These are phyloP conservation scores for Botrytis medusae DNA, from an alignment of 2,329 filamentous ascomycete species.

Conservation along the genomic window DNA sequence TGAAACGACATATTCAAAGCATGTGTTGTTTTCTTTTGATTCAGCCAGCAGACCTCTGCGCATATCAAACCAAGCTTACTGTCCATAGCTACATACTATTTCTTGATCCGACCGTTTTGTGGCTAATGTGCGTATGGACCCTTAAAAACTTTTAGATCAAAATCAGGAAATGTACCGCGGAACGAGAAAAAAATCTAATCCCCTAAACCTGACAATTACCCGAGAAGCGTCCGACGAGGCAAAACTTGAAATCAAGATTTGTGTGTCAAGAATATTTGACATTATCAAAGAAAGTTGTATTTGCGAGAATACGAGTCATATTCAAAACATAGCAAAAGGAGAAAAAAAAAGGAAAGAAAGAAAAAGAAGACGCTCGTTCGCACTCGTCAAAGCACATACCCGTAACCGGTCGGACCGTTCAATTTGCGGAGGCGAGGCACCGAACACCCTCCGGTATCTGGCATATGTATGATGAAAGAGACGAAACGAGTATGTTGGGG, in stretches of 20 bases:
- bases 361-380: background rate
- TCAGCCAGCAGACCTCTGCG: background rate
- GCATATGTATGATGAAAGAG: constrained; percentile 5
- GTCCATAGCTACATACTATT: background rate
- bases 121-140: background rate
- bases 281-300: background rate
- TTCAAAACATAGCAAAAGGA: background rate
- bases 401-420: constrained; percentile 14
- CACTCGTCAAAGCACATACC: constrained; percentile 12
- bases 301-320: constrained; percentile 10
- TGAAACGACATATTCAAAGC: constrained; percentile 3
- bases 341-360: background rate
- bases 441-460: constrained; percentile 9
- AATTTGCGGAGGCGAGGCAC: constrained; percentile 13
- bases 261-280: background rate
- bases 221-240: constrained; percentile 4
- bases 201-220: background rate
- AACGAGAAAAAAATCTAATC: constrained; percentile 8
- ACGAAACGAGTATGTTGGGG: background rate
- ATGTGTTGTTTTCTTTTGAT: constrained; percentile 14
- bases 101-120: background rate
- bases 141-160: background rate
- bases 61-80: background rate
- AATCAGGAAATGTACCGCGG: background rate
- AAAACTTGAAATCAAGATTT: constrained; percentile 10